Evolutionary conservation across 306 rosid species (phyloP), one percentile per base, ranked within the genome.

Genomic region (Prunus armeniaca): DNA sequence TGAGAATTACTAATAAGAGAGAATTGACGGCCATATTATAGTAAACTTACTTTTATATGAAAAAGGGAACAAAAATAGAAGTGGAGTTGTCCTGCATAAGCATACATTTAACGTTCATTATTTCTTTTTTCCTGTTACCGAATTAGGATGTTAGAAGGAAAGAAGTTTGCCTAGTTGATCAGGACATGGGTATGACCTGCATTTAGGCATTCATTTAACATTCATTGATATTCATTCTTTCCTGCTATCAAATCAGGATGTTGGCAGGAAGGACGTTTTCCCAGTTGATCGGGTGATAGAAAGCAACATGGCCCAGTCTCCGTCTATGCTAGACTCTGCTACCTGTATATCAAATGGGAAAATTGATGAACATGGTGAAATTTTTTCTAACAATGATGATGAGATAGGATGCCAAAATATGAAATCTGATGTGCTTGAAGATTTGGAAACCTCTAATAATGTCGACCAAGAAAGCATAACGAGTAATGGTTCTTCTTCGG

Each of bases 81-180:
- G 65, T 49, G 58, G 34, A 49, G 50, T 12, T 50, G 52, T 18
- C 55, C 30, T 62, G 24, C 41, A 50, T 50, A 22, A 38, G 72
- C 72, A 22, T 58, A 24, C 18, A 22, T 58, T 25, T 58, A 58
- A 24, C 32, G 12, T 24, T 58, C 18, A 58, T 58, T 56, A 56
- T 6, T 9, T 7, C n/a, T 20, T 61, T 63, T 76, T 41, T 63
- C 79, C 55, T 76, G 71, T 77, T 47, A n/a, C 74, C 82, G 67
- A 64, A 62, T 77, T 65, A 82, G 79, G 88, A 84, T 72, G 74
- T 82, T 60, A 64, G 74, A 78, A 85, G 81, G 86, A 73, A 79
- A 60, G 86, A 85, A 75, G 50, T 72, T 58, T 82, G 60, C 84
- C 62, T 77, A 66, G 74, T 50, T 83, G 86, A n/a, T 18, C n/a